Evolutionary conservation across 2,329 filamentous ascomycete species (phyloP), one percentile per base, ranked within the genome.

Genomic region (Botrytis galanthina): DNA sequence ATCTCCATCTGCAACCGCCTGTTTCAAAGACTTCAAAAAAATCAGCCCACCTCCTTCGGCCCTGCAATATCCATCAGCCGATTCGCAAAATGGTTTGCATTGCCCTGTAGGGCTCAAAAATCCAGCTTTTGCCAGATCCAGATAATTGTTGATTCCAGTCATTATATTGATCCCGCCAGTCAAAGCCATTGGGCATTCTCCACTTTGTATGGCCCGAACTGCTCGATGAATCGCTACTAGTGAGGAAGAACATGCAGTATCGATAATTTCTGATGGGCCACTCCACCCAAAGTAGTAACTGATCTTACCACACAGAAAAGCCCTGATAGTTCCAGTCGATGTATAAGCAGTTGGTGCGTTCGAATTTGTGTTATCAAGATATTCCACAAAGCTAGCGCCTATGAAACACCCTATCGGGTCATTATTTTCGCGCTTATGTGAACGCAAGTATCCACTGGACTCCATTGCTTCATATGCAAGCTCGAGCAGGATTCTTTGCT

Each of bases 31-130:
- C 22, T 89, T 89, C 12, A 89, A 74, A 0, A 89, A 80, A 0
- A 89, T 80, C 0, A 83, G 79, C 0, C 81, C 87, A 5, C 85
- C 81, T 6, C 83, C 86, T 29, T 89, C 87, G 0, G 81, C 85
- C 1, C 87, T 84, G 74, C 86, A 88, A 72, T 89, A 89, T 0
- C 88, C 87, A 76, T 88, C 86, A 0, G 84, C 87, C 77, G 76
- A 82, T 79, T 78, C 78, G 70, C 86, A 84, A 29, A 81, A 86
- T 0, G 82, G 81, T 72, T 87, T 73, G 22, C 51, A 73, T 26
- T 39, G 42, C 32, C 71, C 71, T 4, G 71, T 59, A 20, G 71
- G 71, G 42, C 71, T 73, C 26, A 73, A 54, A 64, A 73, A 73
- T 14, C 42, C 32, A 26, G 62, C 62, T 7, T 51, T 59, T 29